Base-by-base conservation (phyloP, 768 basidiomycete genomes). In the Russula dissimulans region DNA sequence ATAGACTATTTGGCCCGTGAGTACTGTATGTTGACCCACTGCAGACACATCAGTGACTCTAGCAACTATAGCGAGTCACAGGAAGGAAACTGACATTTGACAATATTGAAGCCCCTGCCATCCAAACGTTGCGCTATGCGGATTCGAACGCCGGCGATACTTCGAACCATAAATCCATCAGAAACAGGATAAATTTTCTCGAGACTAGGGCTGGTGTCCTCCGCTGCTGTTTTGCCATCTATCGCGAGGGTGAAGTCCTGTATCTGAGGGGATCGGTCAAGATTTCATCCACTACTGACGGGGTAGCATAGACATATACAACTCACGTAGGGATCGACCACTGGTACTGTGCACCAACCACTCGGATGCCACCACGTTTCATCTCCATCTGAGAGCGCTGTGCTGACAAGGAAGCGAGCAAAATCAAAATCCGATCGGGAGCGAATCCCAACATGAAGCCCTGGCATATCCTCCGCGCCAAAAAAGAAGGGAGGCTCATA, bases 1-100 rank as follows among this genome's bases (percentile, higher is more conserved):
- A 67, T 90, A 87, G 45, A 97, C 90, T 32, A 79, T 70, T 66
- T 95, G 91, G 0, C 93, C 93, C 0, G 85, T 81, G 49, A 84
- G 79, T 44, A 95, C 86, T 41, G 83, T 75, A 67, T 91, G 85
- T 56, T 88, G 91, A 0, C 91, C 92, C 67, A 95, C 91, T 94
- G 60, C 11, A 42, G 53, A 32, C 46, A 26, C 39, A 48, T 34
- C 3, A 50, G 60, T 48, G 18, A 26, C 29, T 50, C 17, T 43
- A 36, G 42, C 14, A 17, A 53, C 47, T 11, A 36, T 11, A 61
- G 41, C 9, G 58, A 49, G 22, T 48, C 32, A 26, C n/a, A 26
- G 54, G 29, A 36, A 18, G 44, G 41, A 43, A 18, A 71, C 87
- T 68, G 66, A 94, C 94, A 74, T 75, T 84, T 90, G 38, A 87